phyloP scores from a whole-genome alignment of 1,284 basidiomycete genomes.

The Cystobasidiaceae sp. region DNA sequence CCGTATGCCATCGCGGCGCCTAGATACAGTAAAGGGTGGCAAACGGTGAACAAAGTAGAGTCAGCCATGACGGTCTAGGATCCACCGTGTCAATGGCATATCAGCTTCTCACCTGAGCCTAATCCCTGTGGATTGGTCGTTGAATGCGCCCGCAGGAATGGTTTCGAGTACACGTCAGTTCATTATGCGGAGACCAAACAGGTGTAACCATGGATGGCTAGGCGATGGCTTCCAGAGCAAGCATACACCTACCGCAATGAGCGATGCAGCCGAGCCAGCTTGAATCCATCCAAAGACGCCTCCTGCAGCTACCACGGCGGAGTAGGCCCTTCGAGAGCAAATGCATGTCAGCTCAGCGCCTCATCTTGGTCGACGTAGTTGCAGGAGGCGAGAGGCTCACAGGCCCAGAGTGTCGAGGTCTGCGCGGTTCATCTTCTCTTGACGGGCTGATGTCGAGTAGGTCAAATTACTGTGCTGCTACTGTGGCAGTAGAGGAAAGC shows the following conservation, averaged over 20 bases:
- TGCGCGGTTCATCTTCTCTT: background rate
- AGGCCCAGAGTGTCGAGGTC: conserved; percentile 23
- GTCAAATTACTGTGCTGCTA: too few relatives aligned
- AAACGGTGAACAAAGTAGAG: background rate
- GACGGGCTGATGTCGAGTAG: background rate
- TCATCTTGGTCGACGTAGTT: background rate
- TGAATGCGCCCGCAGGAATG: too few relatives aligned
- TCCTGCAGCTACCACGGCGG: conserved; percentile 17
- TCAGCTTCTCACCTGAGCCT: conserved; percentile 8
- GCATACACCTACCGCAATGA: conserved; percentile 15
- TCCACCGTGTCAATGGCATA: background rate
- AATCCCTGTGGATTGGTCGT: conserved; percentile 15
- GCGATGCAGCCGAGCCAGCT: conserved; percentile 23
- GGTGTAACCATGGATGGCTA: too few relatives aligned
- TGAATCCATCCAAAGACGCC: conserved; percentile 25
- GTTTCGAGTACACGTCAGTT: too few relatives aligned
- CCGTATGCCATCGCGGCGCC: conserved; percentile 28
- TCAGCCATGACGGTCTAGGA: background rate
- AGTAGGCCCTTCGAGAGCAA: conserved; percentile 7
- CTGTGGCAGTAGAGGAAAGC: too few relatives aligned
- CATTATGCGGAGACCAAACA: too few relatives aligned
- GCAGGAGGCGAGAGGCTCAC: background rate
- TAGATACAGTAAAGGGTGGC: background rate
- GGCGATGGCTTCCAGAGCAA: too few relatives aligned
- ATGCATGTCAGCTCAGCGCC: background rate